Evolutionary conservation across 2,329 filamentous ascomycete species (phyloP), one percentile per base, ranked within the genome.

Genomic region (Ophidiomyces ophidiicola): DNA sequence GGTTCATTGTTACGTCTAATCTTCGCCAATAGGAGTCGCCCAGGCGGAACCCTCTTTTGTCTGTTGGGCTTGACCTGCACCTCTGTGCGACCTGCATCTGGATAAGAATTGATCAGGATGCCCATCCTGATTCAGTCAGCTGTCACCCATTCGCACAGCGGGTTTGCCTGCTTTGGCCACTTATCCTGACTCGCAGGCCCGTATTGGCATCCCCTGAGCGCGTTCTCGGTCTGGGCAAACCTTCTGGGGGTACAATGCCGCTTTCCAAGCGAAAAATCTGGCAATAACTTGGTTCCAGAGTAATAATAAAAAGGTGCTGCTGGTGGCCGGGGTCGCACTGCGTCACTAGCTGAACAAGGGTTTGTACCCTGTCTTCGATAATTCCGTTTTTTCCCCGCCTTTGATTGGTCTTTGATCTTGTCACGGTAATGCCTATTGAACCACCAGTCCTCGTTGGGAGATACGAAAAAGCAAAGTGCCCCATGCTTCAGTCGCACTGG

Each of bases 381-480:
- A 14, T 7, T 30, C 20, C 20, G n/a, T n/a, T n/a, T n/a, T n/a
- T n/a, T 20, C 36, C 20, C 36, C 28, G 36, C 28, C 18, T 24
- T 20, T 37, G 35, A 26, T 19, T 30, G 10, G 17, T 37, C 5
- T 29, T 28, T 30, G 25, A 14, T 14, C 11, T 23, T 23, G 10
- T 18, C 26, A 17, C 24, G 36, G 24, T 29, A 39, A 18, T 39
- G 18, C 28, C 25, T 32, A 19, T 30, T 29, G 24, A 36, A 25
- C 25, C 24, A 36, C n/a, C 34, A 36, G 14, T 17, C 36, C 26
- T 24, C 6, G 36, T 39, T 20, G 18, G 26, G 26, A 39, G 36
- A 39, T 32, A 39, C 20, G 29, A 39, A 39, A 39, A 39, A 39
- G 36, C 41, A 38, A 34, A 24, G 18, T 39, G 8, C 7, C 36